Conservation (phyloP, 1,284 basidiomycete species). For the Sporisorium scitamineum region DNA sequence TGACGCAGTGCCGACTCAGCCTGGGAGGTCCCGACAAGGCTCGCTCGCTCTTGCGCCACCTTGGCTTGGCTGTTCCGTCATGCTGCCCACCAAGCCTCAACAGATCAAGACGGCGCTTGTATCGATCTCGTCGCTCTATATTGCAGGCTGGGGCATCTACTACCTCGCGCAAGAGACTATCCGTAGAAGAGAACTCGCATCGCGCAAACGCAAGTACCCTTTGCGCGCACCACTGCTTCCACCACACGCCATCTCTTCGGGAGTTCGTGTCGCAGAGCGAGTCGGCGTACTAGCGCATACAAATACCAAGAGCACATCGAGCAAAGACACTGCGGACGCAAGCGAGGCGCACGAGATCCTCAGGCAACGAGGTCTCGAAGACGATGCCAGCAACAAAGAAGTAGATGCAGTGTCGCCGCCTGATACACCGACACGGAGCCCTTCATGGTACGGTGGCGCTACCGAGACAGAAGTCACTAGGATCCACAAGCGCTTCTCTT, state of each 20-base stretch:
- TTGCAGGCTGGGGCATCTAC: conserved; percentile 56
- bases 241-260: conserved; percentile 38
- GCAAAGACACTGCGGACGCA: not conserved
- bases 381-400: conserved; percentile 7
- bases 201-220: conserved; percentile 40
- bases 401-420: conserved; percentile 3
- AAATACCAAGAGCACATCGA: conserved; percentile 10
- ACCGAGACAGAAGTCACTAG: conserved; percentile 67
- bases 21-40: not conserved
- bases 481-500: conserved; percentile 68
- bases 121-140: conserved; percentile 31
- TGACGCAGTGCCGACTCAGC: not conserved
- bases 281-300: conserved; percentile 37
- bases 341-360: conserved; percentile 17
- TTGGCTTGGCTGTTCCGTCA: conserved; percentile 1
- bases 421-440: conserved; percentile 9
- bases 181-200: conserved; percentile 32
- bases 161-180: conserved; percentile 57
- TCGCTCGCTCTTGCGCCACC: conserved; percentile 1
- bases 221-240: conserved; percentile 39
- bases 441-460: conserved; percentile 56
- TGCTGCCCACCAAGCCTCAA: conserved; percentile 43
- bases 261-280: conserved; percentile 37
- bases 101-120: conserved; percentile 42
- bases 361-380: conserved; percentile 16